These are phyloP conservation scores for Ottelia alismoides DNA, from an alignment of 106 monocot genomes.

Conservation along the genomic window DNA sequence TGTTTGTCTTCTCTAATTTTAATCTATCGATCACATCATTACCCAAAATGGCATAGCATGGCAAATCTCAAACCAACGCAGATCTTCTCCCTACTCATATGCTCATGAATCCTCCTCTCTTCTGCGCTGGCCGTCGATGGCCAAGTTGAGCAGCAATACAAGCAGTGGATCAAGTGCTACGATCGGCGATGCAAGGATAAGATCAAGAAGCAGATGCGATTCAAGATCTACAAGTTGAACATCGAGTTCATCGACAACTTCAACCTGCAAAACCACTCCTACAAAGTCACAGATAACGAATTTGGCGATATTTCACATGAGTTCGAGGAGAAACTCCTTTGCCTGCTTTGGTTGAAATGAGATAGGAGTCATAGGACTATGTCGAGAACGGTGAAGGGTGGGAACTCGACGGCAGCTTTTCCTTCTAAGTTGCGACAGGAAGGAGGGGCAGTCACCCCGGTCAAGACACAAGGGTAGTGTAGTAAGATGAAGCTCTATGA, in stretches of 20 bases:
- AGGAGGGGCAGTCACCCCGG: constrained; percentile 3
- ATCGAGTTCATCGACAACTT: constrained; percentile 5
- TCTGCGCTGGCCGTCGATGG: no score
- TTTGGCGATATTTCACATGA: constrained; percentile 10
- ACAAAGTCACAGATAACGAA: background rate
- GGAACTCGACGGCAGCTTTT: background rate
- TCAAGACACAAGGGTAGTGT: constrained; percentile 11
- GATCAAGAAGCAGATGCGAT: constrained; percentile 2
- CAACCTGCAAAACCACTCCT: background rate
- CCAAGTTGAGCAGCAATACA: no score
- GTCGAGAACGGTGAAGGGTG: no score
- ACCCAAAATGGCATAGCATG: no score
- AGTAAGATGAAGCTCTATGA: background rate
- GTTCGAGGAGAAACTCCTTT: constrained; percentile 2
- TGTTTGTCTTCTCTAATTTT: no score
- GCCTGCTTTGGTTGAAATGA: background rate
- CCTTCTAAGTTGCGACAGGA: constrained; percentile 2
- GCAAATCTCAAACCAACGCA: no score
- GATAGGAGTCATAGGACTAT: no score
- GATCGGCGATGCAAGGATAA: constrained; percentile 2
- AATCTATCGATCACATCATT: no score
- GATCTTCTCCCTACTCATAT: no score
- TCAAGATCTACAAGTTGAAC: constrained; percentile 4
- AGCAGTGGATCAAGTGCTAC: constrained; percentile 4
- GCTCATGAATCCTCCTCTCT: no score